Evolutionary conservation across 768 basidiomycete species (phyloP), one percentile per base, ranked within the genome.

Genomic region (Calocybe indica): DNA sequence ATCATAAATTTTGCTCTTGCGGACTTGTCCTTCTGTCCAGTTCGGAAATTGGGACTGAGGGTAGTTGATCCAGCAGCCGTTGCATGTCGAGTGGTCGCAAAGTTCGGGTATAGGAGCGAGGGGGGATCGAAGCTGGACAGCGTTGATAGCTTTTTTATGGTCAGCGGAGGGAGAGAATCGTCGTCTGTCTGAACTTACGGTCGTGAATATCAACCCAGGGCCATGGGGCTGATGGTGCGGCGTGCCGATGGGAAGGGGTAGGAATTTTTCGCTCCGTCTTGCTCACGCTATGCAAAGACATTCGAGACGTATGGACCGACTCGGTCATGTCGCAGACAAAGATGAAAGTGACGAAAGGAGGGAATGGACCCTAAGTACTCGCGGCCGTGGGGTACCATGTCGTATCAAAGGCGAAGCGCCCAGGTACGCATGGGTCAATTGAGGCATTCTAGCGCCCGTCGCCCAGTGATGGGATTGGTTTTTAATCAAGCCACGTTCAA

Each of bases 21-120:
- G 0, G 13, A 72, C 65, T 43, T 71, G 71, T 33, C 51, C 58
- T 7, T 51, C 50, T 1, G 62, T 72, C 73, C 72, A 72, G 43
- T 72, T 74, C 38, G 64, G 63, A 40, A 74, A 74, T 34, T 62
- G 14, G 7, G 14, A 33, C 8, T 3, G 40, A 37, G 12, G 14
- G 36, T 14, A 14, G 2, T 12, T 3, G 4, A 37, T 12, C 36
- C 14, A 37, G 22, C 13, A 38, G 6, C 37, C 37, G 22, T 59
- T 48, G 49, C 74, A 74, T 32, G 49, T 44, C 11, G 46, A 49
- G 43, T 73, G 74, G 40, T 66, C 59, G 49, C 73, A 75, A 15
- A 58, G 55, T 6, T 53, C 50, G 1, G 71, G 70, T 8, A 72
- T 64, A 3, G 71, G 40, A 38, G 37, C 6, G 22, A 11, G 10